Conservation (phyloP, 768 basidiomycete species). For the Cystofilobasidium ferigula region DNA sequence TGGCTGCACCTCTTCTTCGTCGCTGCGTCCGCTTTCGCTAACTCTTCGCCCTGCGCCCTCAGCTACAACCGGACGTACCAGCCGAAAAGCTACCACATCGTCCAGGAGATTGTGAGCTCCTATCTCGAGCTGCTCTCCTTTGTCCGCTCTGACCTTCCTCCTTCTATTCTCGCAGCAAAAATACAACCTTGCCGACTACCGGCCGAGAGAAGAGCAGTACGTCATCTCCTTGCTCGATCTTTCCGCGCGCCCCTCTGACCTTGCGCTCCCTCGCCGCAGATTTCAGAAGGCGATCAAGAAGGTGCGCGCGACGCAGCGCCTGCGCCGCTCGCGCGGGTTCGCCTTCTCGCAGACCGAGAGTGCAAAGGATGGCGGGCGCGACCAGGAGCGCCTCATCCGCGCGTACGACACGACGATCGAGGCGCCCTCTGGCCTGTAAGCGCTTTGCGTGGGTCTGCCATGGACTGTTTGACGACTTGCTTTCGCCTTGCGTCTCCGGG, state of each 20-base stretch:
- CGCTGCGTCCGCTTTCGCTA: background rate
- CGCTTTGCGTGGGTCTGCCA: no score
- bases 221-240: background rate
- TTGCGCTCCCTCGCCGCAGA: constrained; percentile 44
- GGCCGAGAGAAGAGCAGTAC: constrained; percentile 92
- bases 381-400: constrained; percentile 70
- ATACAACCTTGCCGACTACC: constrained; percentile 45
- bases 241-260: constrained; percentile 31
- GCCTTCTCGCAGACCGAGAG: constrained; percentile 97
- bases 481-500: no score
- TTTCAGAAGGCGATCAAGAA: constrained; percentile 99
- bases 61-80: constrained; percentile 84
- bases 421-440: no score
- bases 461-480: no score
- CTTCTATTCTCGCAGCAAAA: constrained; percentile 2
- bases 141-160: constrained; percentile 40
- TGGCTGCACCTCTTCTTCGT: background rate
- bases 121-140: constrained; percentile 45
- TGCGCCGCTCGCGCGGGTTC: constrained; percentile 92
- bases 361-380: constrained; percentile 52
- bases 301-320: constrained; percentile 93
- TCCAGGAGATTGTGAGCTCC: constrained; percentile 63
- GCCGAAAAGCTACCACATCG: constrained; percentile 92
- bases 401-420: constrained; percentile 74
- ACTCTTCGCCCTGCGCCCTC: no score